These are phyloP conservation scores for Clarireedia monteithiana DNA, from an alignment of 2,329 filamentous ascomycete genomes.

Conservation along the genomic window DNA sequence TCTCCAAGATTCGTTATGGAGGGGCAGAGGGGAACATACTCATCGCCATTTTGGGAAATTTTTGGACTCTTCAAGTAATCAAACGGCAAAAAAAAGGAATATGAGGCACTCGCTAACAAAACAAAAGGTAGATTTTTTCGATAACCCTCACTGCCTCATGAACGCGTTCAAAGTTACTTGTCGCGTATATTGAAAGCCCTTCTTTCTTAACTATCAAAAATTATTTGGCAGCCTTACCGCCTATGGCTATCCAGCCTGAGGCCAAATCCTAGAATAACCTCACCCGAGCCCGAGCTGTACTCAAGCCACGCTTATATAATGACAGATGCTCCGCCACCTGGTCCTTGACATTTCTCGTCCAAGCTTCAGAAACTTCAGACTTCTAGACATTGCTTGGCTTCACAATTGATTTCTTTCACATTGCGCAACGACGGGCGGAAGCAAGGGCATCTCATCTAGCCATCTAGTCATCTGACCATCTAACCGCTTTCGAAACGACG, in stretches of 20 bases:
- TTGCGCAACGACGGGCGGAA: too few relatives aligned
- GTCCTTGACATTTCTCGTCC: too few relatives aligned
- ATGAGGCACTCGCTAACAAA: not conserved
- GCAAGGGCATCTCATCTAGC: too few relatives aligned
- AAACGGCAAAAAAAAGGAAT: not conserved
- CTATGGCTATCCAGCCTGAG: not conserved
- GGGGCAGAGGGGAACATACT: conserved; percentile 37
- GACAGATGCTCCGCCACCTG: too few relatives aligned
- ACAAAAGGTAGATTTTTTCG: conserved; percentile 1
- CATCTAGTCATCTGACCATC: too few relatives aligned
- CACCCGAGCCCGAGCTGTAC: too few relatives aligned
- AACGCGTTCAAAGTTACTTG: conserved; percentile 16
- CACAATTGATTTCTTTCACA: too few relatives aligned
- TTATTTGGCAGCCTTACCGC: conserved; percentile 5
- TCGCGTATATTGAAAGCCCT: conserved; percentile 19
- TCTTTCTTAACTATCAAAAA: conserved; percentile 11
- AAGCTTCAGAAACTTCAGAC: too few relatives aligned
- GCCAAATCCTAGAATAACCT: not conserved
- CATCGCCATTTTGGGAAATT: conserved; percentile 46
- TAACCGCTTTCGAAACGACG: too few relatives aligned
- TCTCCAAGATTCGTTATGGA: conserved; percentile 19
- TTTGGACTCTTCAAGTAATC: conserved; percentile 14
- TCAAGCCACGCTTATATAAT: not conserved
- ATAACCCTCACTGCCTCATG: conserved; percentile 9
- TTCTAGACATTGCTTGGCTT: too few relatives aligned